A percentile compares a stretch with the other conserved stretches of the same genome.
These are phyloP conservation scores for Pseudogymnoascus sp. DNA, from an alignment of 2,329 filamentous ascomycete genomes.

Conservation along the genomic window DNA sequence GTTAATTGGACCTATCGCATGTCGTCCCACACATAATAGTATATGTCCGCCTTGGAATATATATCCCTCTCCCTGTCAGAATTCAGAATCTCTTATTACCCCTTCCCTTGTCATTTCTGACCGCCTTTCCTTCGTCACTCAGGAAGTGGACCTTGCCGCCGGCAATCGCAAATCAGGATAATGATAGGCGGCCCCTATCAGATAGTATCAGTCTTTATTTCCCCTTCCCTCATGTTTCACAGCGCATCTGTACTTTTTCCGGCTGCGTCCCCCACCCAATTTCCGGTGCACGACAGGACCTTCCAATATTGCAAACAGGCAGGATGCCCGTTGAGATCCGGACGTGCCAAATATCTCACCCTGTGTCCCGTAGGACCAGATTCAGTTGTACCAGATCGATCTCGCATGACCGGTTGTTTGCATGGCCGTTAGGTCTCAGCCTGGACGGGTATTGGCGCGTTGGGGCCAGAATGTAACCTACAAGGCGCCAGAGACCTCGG, in stretches of 20 bases:
- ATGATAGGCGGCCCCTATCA: not conserved
- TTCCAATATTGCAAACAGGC: constrained; percentile 7
- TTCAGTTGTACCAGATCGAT: constrained; percentile 7
- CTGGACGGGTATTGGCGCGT: constrained; percentile 1
- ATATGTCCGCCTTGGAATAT: not conserved
- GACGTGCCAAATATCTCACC: constrained; percentile 1
- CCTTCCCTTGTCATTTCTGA: constrained; percentile 7
- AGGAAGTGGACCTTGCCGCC: not conserved
- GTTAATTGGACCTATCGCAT: not conserved
- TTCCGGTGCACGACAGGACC: not conserved
- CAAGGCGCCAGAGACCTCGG: not conserved
- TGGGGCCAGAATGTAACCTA: not conserved
- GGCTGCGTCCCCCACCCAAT: constrained; percentile 5
- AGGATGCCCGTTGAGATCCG: constrained; percentile 1
- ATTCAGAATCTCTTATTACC: not conserved
- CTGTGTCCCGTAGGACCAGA: constrained; percentile 9
- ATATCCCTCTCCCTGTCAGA: not conserved
- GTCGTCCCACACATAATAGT: not conserved
- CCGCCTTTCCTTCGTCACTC: not conserved
- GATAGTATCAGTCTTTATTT: not conserved
- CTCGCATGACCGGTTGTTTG: constrained; percentile 9
- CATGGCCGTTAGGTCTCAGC: constrained; percentile 7
- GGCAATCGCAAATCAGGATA: constrained; percentile 1
- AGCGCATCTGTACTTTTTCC: not conserved
- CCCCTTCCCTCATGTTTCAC: constrained; percentile 1